Evolutionary conservation across 306 rosid genomes (phyloP), one percentile per base, ranked within the genome.

Genomic region (Glycine soja): DNA sequence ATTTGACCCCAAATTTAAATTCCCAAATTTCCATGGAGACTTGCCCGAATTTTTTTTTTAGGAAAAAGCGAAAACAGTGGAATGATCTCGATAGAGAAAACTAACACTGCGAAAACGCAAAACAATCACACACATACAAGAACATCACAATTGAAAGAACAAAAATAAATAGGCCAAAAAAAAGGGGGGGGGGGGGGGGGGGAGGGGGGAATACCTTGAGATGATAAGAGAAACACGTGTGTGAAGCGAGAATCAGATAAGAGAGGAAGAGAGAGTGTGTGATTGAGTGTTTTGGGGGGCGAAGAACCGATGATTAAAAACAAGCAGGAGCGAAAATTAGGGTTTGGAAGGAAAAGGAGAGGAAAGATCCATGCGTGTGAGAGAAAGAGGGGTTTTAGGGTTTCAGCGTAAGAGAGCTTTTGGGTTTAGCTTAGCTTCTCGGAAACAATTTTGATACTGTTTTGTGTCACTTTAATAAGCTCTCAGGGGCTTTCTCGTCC

Each of bases 201-300:
- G n/a, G n/a, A n/a, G n/a, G n/a, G n/a, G n/a, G n/a, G n/a, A n/a
- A 2, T 75, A 87, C 90, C 90, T 76, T 24, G 10, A 78, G 70
- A 65, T 57, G 57, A 14, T 12, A 62, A 58, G 58, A 79, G 78
- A 74, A 32, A 6, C 1, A 32, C 32, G 51, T 0, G 24, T 0
- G 34, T 14, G 43, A 46, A 65, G 32, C 65, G 45, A 62, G 19
- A 65, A 74, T 59, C 11, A 8, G 70, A 45, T 12, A 74, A 32
- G 75, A 74, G 74, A 43, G 9, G 30, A 24, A 24, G 30, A 8
- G 40, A 36, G 63, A 11, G 4, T 8, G 24, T 0, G 30, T 6
- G 15, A 34, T 74, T 4, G 53, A 15, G 40, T 32, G 80, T 48
- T 61, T 83, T 36, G 59, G 71, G 80, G 79, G 76, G 73, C 63